Evolutionary conservation across 352 stramenopile genomes (phyloP).

Genomic region (Phytophthora multivora): DNA sequence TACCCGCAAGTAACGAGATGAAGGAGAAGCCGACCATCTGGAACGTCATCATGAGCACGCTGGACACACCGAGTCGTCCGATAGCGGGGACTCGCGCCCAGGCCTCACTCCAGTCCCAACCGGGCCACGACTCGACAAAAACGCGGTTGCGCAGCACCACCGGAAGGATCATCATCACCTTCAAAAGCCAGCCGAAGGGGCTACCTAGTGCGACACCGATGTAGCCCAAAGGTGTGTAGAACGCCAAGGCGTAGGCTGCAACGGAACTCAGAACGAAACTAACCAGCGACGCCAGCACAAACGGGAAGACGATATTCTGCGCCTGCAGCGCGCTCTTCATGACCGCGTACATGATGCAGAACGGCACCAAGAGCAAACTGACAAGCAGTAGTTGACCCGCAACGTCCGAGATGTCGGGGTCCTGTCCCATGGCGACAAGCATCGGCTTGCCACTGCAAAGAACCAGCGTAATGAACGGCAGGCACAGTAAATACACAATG

Average conservation of each 20-base stretch:
- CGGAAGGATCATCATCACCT: conserved; percentile 50
- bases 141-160: conserved; percentile 52
- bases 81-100: conserved; percentile 47
- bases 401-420: conserved; percentile 49
- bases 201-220: conserved; percentile 57
- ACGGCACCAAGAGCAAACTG: conserved; percentile 40
- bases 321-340: conserved; percentile 60
- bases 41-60: conserved; percentile 59
- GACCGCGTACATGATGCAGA: conserved; percentile 57
- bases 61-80: conserved; percentile 41
- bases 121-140: conserved; percentile 66
- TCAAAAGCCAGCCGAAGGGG: conserved; percentile 53
- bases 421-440: conserved; percentile 57
- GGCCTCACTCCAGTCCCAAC: conserved; percentile 47
- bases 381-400: conserved; percentile 46
- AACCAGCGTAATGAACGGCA: conserved; percentile 42
- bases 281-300: conserved; percentile 44
- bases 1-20: conserved; percentile 57
- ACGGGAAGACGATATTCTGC: conserved; percentile 69
- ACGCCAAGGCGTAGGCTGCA: conserved; percentile 58
- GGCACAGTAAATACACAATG: conserved; percentile 50
- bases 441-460: conserved; percentile 51
- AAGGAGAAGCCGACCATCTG: conserved; percentile 49
- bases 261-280: conserved; percentile 45
- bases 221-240: conserved; percentile 59